Conservation (phyloP, 306 rosid genomes). For the Casuarina cunninghamiana region DNA sequence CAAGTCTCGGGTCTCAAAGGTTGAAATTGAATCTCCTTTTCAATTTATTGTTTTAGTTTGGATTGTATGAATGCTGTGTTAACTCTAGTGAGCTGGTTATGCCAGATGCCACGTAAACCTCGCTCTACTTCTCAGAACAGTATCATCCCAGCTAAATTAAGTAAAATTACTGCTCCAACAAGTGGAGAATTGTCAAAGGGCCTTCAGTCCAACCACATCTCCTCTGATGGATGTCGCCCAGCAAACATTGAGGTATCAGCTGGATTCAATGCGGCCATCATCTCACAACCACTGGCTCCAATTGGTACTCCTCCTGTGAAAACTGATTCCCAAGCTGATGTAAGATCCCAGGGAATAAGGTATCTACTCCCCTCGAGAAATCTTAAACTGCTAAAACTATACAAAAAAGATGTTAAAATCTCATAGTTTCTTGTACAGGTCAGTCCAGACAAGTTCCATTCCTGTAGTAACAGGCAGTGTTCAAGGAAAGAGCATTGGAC, state of each 20-base stretch:
- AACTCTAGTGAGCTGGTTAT: conserved; percentile 16
- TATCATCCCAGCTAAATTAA: conserved; percentile 34
- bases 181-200: conserved; percentile 46
- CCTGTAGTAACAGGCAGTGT: conserved; percentile 47
- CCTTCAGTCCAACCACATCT: conserved; percentile 45
- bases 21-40: conserved; percentile 24
- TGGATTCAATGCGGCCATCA: conserved; percentile 54
- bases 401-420: conserved; percentile 8
- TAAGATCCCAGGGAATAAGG: conserved; percentile 70
- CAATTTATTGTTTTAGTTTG: conserved; percentile 20
- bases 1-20: conserved; percentile 77
- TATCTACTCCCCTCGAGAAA: conserved; percentile 26
- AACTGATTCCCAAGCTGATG: conserved; percentile 62
- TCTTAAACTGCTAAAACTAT: background rate
- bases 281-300: conserved; percentile 79
- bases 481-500: conserved; percentile 40
- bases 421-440: conserved; percentile 42
- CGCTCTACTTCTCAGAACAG: conserved; percentile 47
- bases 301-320: conserved; percentile 90
- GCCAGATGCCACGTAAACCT: conserved; percentile 61
- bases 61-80: conserved; percentile 21
- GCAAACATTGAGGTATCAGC: conserved; percentile 54
- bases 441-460: conserved; percentile 51
- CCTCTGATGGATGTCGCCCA: conserved; percentile 49
- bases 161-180: conserved; percentile 46